phyloP scores from a whole-genome alignment of 495 filamentous ascomycete species.

The Annulohypoxylon bovei region DNA sequence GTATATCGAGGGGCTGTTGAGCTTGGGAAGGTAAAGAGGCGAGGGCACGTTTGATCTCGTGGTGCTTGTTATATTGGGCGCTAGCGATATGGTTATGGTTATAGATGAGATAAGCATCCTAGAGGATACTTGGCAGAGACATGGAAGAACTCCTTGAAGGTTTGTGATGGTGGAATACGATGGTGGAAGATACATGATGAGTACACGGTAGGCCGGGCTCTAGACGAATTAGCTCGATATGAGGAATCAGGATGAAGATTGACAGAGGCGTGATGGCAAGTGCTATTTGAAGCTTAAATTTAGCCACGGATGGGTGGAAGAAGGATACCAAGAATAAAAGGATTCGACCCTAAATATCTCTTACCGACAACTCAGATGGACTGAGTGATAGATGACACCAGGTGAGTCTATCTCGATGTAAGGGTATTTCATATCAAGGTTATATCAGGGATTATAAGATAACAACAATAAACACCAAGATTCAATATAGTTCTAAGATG shows the following conservation, averaged over 20 bases:
- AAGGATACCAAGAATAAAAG: not conserved
- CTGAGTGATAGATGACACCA: not conserved
- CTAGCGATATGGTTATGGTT: not conserved
- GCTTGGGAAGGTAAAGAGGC: conserved; percentile 74
- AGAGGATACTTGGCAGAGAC: not conserved
- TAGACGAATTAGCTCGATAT: not conserved
- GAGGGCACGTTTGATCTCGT: conserved; percentile 21
- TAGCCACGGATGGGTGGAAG: not conserved
- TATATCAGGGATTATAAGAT: too few species aligned
- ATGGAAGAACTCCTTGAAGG: not conserved
- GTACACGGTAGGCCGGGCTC: not conserved
- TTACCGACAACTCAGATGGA: not conserved
- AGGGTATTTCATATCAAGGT: too few species aligned
- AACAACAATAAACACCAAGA: too few species aligned
- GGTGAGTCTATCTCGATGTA: not conserved
- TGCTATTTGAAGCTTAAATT: not conserved
- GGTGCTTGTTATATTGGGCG: not conserved
- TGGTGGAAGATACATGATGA: not conserved
- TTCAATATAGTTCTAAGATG: too few species aligned
- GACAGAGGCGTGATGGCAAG: not conserved
- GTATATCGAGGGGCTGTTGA: conserved; percentile 86
- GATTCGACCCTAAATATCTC: not conserved
- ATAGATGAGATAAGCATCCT: not conserved
- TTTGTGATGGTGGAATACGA: not conserved
- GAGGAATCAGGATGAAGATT: not conserved